Evolutionary conservation across 352 stramenopile genomes (phyloP), one percentile per base, ranked within the genome.

Genomic region (Pseudoperonospora humuli): DNA sequence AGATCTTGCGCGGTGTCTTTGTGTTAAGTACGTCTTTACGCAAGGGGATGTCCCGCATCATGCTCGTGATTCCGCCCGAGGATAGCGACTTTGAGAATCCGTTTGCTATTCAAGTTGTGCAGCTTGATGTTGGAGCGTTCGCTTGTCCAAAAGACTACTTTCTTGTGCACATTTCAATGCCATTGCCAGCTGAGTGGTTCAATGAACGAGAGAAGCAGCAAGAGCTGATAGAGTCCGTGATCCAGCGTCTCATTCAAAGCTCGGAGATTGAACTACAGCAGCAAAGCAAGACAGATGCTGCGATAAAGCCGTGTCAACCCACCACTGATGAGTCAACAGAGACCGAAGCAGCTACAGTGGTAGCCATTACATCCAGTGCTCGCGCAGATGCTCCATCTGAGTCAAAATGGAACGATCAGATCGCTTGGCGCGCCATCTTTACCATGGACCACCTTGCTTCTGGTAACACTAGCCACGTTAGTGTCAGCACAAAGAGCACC

Each of bases 31-130:
- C 41, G 2, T 76, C 65, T 18, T 35, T 89, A 11, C 67, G 67
- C 0, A 29, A 57, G 0, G 38, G 29, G 5, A 70, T 75, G 56
- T 76, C 52, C 8, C 72, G 79, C 7, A 37, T 80, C 10, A 69
- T 91, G 54, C 28, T 91, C 15, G 65, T 86, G 10, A 70, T 92
- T 25, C 76, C 81, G 1, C 81, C 81, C 0, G 42, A 78, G 27
- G 75, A 85, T 36, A 36, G 25, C 2, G 52, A 61, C 19, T 63
- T 85, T 6, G 7, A 64, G 26, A 89, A 90, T 43, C 59, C 61
- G 7, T 75, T 73, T 38, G 75, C 73, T 6, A 55, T 93, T 26
- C 77, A 90, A 29, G 58, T 85, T 25, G 44, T 93, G 13, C 76
- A 91, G 41, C 65, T 88, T 2, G 81, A 93, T 41, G 55, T 45